phyloP scores from a whole-genome alignment of 2,329 filamentous ascomycete species.

The Diplocarpon rosae region DNA sequence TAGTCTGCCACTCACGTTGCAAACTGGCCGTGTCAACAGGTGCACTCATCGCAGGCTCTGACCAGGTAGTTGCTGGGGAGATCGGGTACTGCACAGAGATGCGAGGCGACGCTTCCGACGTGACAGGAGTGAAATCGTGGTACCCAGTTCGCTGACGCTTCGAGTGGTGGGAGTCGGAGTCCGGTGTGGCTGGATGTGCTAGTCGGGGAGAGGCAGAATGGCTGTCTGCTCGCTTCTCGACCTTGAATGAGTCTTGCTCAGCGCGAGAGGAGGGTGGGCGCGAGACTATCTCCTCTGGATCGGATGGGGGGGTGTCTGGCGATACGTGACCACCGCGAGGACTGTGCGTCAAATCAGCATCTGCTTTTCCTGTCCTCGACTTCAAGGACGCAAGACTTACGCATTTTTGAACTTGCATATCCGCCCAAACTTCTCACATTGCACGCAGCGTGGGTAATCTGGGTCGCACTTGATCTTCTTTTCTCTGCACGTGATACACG shows the following conservation, averaged over 20 bases:
- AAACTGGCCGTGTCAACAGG: slow-evolving; percentile 14
- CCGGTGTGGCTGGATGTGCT: slow-evolving; percentile 20
- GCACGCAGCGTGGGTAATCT: slow-evolving; percentile 74
- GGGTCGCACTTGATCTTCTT: slow-evolving; percentile 98
- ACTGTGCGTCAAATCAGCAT: slow-evolving; percentile 30
- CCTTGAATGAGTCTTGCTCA: slow-evolving; percentile 22
- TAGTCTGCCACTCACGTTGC: slow-evolving; percentile 26
- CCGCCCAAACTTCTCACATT: slow-evolving; percentile 85
- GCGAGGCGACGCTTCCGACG: slow-evolving; percentile 24
- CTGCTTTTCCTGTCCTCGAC: background rate
- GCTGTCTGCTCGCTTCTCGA: slow-evolving; percentile 21
- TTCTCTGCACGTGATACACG: slow-evolving; percentile 86
- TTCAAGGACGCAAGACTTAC: slow-evolving; percentile 40
- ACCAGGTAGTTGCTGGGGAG: slow-evolving; percentile 17
- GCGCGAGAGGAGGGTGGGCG: slow-evolving; percentile 23
- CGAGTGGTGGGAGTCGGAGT: slow-evolving; percentile 20
- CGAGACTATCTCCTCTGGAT: slow-evolving; percentile 22
- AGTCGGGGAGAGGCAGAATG: slow-evolving; percentile 22
- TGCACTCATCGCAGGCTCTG: slow-evolving; percentile 10
- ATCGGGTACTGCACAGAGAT: slow-evolving; percentile 15
- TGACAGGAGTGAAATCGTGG: slow-evolving; percentile 24
- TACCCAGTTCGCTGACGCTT: slow-evolving; percentile 26
- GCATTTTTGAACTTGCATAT: slow-evolving; percentile 78
- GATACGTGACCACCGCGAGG: slow-evolving; percentile 28
- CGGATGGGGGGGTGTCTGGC: slow-evolving; percentile 27